Evolutionary conservation across 176 grass and related monocot species (phyloP).

Genomic region (Carex littledalei): DNA sequence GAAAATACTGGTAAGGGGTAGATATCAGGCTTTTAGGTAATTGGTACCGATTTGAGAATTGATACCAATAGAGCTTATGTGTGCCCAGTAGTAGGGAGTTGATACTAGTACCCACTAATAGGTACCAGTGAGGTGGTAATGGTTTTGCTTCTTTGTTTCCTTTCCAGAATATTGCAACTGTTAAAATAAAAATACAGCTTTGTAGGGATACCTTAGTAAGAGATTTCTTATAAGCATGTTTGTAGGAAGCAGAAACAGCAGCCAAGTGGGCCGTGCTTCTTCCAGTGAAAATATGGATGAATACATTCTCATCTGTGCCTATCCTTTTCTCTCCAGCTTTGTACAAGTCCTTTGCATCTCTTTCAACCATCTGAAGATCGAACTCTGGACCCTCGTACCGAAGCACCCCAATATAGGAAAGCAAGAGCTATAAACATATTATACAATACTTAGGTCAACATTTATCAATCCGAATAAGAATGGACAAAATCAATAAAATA

Average conservation of each 20-base stretch:
- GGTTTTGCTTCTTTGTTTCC: too few species aligned
- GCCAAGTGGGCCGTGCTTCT: constrained; percentile 75
- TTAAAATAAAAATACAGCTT: too few species aligned
- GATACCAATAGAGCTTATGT: too few species aligned
- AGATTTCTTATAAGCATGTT: constrained; percentile 63
- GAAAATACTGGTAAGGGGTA: too few species aligned
- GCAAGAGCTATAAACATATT: constrained; percentile 49
- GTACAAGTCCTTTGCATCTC: constrained; percentile 87
- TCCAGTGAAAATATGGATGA: constrained; percentile 84
- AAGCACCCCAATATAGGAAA: constrained; percentile 65
- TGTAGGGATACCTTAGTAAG: constrained; percentile 60
- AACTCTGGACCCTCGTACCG: constrained; percentile 87
- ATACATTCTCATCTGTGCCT: constrained; percentile 84
- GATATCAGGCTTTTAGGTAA: too few species aligned
- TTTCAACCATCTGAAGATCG: constrained; percentile 68
- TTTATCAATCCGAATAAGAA: constrained; percentile 5
- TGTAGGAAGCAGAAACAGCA: constrained; percentile 81
- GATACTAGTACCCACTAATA: too few species aligned
- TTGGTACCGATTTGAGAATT: too few species aligned
- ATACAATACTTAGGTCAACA: constrained; percentile 5
- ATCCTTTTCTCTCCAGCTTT: constrained; percentile 95
- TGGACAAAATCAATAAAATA: not conserved
- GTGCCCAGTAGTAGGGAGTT: too few species aligned
- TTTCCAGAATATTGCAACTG: too few species aligned
- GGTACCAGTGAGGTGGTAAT: too few species aligned